A percentile compares a stretch with the other conserved stretches of the same genome.
These are phyloP conservation scores for Cutaneotrichosporon cutaneum DNA, from an alignment of 1,284 basidiomycete species.

Conservation along the genomic window DNA sequence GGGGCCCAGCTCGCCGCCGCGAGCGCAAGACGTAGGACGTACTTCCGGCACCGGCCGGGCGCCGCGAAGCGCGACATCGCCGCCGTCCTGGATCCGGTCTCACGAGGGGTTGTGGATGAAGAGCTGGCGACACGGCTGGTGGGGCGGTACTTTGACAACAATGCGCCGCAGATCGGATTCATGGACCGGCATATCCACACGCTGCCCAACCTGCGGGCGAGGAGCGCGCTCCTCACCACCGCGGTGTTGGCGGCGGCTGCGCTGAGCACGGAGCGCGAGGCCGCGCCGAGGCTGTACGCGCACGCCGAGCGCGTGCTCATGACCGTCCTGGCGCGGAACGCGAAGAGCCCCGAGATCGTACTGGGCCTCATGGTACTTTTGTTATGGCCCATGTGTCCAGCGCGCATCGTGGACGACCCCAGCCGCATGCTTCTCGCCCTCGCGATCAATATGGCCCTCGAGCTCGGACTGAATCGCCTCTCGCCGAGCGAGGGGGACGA, in stretches of 20 bases:
- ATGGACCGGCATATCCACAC: constrained; percentile 17
- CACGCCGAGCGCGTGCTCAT: constrained; percentile 13
- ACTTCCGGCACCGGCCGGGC: constrained; percentile 15
- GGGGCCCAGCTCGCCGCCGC: constrained; percentile 1
- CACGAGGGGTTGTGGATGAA: constrained; percentile 8
- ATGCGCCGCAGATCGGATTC: constrained; percentile 9
- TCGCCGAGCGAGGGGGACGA: constrained; percentile 8
- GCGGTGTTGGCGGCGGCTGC: constrained; percentile 13
- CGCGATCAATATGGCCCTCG: constrained; percentile 13
- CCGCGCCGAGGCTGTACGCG: neutral
- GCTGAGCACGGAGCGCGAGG: constrained; percentile 2
- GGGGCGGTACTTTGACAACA: constrained; percentile 3
- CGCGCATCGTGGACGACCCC: constrained; percentile 13
- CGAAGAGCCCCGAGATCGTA: constrained; percentile 13
- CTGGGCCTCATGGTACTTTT: constrained; percentile 4
- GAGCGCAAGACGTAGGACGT: neutral
- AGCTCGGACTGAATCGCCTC: constrained; percentile 13
- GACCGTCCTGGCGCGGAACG: constrained; percentile 10
- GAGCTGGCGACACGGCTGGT: constrained; percentile 9
- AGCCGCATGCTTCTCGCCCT: constrained; percentile 10
- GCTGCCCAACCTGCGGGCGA: constrained; percentile 4
- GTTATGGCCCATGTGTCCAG: constrained; percentile 9
- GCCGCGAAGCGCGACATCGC: constrained; percentile 18
- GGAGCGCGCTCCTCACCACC: constrained; percentile 14
- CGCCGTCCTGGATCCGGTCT: constrained; percentile 11